Base-by-base conservation (phyloP, 208 protist genomes). In the Vickermania ingenoplastis region DNA sequence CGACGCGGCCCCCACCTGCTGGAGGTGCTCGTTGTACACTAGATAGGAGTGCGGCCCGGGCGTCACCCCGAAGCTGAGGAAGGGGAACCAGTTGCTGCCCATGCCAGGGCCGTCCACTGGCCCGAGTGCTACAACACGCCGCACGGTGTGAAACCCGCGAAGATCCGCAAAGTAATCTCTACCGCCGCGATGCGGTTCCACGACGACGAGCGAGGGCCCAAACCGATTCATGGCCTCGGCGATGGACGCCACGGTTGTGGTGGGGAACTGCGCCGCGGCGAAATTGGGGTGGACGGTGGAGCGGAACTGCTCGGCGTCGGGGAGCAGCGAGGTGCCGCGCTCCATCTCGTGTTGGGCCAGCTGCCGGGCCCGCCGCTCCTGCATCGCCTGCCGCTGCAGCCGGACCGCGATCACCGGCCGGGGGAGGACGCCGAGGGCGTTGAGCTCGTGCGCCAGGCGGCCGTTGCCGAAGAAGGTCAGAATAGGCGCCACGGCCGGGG, bases 381-480 rank as follows among this genome's bases (percentile, higher is more conserved):
- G 66, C 1, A 69, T 69, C 13, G 45, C 56, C 17, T 77, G 77
- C 30, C 57, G 64, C 0, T 59, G 53, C 17, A 49, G 71, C 50
- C 83, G 74, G 24, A 54, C 24, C 1, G 62, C 65, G 22, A 89
- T 77, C 3, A 53, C 29, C 7, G 7, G 21, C 17, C 71, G 60
- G 24, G 77, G 59, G 11, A 56, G 51, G n/a, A 73, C 57, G 26
- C 83, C 31, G 2, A 61, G 72, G 25, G 81, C 69, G 57, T 86
- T 79, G 2, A 92, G 64, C 31, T 73, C 53, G 61, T 69, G 84
- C 2, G 81, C 67, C 14, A 92, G 65, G 0, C 85, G 79, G 0
- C 85, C 85, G 64, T 87, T 86, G 26, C 75, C 77, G 31, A 92
- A 92, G 58, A 84, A 74, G 51, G 57, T 73, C 26, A 91, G 30